These are phyloP conservation scores for Serendipita sp. DNA, from an alignment of 1,284 basidiomycete genomes.

Conservation along the genomic window DNA sequence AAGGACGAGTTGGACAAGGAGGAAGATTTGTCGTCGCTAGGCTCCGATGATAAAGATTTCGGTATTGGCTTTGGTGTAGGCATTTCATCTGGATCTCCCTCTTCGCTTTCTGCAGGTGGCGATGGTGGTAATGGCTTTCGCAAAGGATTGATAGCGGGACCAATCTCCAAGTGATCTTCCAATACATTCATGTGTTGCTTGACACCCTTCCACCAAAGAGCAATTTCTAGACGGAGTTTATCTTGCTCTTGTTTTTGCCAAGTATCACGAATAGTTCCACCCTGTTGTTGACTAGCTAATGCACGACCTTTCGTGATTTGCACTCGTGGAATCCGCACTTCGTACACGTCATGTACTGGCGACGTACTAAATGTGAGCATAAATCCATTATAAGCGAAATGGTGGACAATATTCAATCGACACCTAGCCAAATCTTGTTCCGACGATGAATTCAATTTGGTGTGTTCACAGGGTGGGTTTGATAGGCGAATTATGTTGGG, in stretches of 20 bases:
- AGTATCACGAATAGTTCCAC: slow-evolving; percentile 3
- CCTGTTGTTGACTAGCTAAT: slow-evolving; percentile 20
- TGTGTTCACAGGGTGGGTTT: slow-evolving; percentile 39
- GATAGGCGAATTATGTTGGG: slow-evolving; percentile 27
- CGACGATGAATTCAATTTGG: slow-evolving; percentile 14
- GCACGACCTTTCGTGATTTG: slow-evolving; percentile 30
- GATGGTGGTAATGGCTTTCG: slow-evolving; percentile 20
- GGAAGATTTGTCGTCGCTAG: neutral
- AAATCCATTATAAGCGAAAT: slow-evolving; percentile 30
- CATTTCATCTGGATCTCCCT: slow-evolving; percentile 12
- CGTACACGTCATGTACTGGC: slow-evolving; percentile 39
- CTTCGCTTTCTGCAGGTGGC: slow-evolving; percentile 18
- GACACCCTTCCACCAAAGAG: slow-evolving; percentile 48
- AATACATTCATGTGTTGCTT: slow-evolving; percentile 44
- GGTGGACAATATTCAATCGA: slow-evolving; percentile 34
- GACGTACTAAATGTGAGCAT: slow-evolving; percentile 34
- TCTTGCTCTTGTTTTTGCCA: slow-evolving; percentile 29
- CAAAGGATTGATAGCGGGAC: neutral
- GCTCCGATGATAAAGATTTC: slow-evolving; percentile 16
- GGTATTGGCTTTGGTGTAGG: slow-evolving; percentile 19
- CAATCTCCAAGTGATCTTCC: slow-evolving; percentile 24
- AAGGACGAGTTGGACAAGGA: slow-evolving; percentile 10
- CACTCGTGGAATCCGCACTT: slow-evolving; percentile 41
- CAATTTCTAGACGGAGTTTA: slow-evolving; percentile 41
- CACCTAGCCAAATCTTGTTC: neutral